Conservation (phyloP, 495 filamentous ascomycete genomes). For the Aspergillus diversus region DNA sequence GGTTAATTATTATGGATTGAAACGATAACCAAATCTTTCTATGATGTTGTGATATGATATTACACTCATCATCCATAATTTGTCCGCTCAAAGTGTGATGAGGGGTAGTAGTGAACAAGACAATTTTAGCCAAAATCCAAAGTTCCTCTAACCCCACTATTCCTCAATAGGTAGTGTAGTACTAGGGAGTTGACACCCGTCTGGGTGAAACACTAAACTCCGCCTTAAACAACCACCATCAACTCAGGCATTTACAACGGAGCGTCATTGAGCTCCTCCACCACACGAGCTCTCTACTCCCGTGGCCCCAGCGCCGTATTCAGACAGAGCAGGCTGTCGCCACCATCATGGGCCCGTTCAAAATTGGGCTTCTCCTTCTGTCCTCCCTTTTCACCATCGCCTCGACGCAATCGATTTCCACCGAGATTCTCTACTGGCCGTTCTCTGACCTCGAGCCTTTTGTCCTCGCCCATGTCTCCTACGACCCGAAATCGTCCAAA, state of each 20-base stretch:
- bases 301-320: no score
- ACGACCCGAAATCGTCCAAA: conserved; percentile 37
- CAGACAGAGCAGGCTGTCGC: neutral
- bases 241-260: neutral
- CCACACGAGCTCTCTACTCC: no score
- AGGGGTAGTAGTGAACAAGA: no score
- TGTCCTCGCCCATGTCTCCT: conserved; percentile 45
- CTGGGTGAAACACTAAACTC: neutral
- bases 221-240: neutral
- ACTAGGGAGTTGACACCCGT: neutral
- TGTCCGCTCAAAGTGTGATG: no score
- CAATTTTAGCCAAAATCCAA: neutral
- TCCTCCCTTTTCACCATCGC: conserved; percentile 26
- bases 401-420: conserved; percentile 27
- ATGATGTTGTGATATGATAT: no score
- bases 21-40: no score
- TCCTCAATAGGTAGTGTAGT: conserved; percentile 8
- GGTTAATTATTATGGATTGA: no score
- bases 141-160: neutral
- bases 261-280: neutral
- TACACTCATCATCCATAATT: no score
- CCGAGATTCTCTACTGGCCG: conserved; percentile 49
- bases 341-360: conserved; percentile 33
- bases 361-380: conserved; percentile 21
- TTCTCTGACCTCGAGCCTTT: conserved; percentile 39